Evolutionary conservation across 148 eudicot genomes (phyloP).

Genomic region (Pharnaceum exiguum): DNA sequence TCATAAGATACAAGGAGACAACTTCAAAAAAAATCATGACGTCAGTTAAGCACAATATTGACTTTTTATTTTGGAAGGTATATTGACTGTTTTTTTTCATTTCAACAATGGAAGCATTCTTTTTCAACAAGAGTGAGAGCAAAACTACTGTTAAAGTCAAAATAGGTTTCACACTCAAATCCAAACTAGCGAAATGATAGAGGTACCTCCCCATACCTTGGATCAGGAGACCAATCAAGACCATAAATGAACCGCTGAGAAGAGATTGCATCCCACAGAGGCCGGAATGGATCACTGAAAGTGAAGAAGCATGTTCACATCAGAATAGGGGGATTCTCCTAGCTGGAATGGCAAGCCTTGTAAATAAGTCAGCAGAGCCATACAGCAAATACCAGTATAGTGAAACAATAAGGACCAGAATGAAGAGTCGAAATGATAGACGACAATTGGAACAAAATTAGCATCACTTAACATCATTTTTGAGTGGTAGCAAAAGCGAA

Average conservation of each 20-base stretch:
- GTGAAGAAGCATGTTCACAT: conserved; percentile 10
- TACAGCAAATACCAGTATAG: no score
- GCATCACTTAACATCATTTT: no score
- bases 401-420: no score
- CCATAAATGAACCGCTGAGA: conserved; percentile 47
- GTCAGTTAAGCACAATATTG: conserved; percentile 17
- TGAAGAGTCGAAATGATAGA: no score
- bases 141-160: no score
- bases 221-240: conserved; percentile 90
- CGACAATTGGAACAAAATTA: no score
- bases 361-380: neutral
- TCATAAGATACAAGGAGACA: conserved; percentile 63
- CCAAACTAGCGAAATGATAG: neutral
- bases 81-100: no score
- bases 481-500: no score
- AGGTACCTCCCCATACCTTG: conserved; percentile 44
- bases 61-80: no score
- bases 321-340: neutral
- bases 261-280: conserved; percentile 68
- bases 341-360: neutral
- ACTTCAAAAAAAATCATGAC: conserved; percentile 32
- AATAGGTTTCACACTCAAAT: neutral
- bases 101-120: neutral
- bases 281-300: conserved; percentile 83
- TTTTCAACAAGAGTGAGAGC: no score